Evolutionary conservation across 805 yeast genomes (phyloP).

Genomic region (Monosporozyma servazzii): DNA sequence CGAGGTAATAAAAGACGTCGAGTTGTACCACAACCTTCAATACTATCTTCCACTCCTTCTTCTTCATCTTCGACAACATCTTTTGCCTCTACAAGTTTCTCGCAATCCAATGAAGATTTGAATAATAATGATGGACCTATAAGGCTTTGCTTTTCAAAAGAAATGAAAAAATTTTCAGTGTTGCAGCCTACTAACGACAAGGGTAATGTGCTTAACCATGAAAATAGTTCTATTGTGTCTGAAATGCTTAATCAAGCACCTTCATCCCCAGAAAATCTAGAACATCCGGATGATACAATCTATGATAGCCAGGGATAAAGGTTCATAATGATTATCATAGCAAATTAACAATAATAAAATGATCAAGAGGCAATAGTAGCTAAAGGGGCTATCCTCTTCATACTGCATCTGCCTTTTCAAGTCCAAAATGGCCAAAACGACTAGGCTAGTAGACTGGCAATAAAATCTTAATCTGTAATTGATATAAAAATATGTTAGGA

Average conservation of each 20-base stretch:
- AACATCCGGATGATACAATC: slow-evolving; percentile 7
- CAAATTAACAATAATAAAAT: background rate
- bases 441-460: no score
- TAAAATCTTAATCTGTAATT: no score
- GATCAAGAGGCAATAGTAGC: no score
- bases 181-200: background rate
- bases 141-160: background rate
- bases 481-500: no score
- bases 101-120: background rate
- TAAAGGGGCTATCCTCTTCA: no score
- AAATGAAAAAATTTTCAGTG: background rate
- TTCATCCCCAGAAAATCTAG: background rate
- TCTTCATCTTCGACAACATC: background rate
- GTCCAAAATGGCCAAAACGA: no score
- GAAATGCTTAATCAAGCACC: background rate
- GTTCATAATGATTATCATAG: background rate
- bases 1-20: background rate
- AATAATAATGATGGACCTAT: background rate
- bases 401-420: no score
- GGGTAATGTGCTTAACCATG: background rate
- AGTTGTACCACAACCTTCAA: background rate
- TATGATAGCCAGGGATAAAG: slow-evolving; percentile 16
- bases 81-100: background rate
- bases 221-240: background rate
- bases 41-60: background rate